Conservation (phyloP, 192 early-diverging fungal species). For the Linnemannia exigua region DNA sequence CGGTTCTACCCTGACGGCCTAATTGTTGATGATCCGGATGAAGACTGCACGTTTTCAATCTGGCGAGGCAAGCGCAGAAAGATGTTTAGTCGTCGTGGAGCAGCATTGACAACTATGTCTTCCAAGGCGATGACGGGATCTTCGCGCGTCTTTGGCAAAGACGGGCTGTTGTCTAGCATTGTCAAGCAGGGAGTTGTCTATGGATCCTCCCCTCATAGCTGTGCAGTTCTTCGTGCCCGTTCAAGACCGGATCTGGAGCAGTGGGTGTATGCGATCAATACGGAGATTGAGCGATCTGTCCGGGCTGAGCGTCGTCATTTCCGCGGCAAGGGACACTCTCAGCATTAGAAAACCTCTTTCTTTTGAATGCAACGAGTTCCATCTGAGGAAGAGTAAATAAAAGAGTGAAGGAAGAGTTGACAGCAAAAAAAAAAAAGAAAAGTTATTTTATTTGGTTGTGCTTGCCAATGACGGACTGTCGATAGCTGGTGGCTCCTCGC, state of each 20-base stretch:
- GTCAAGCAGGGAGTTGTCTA: slow-evolving; percentile 49
- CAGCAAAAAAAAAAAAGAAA: too few species aligned
- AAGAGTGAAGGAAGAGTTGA: background rate
- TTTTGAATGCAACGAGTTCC: too few species aligned
- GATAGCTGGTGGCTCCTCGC: background rate
- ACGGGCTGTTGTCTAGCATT: slow-evolving; percentile 23
- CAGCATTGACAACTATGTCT: slow-evolving; percentile 18
- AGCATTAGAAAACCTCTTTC: background rate
- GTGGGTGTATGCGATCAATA: slow-evolving; percentile 59
- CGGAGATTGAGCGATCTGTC: slow-evolving; percentile 55
- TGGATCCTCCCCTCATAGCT: slow-evolving; percentile 28
- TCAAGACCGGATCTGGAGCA: slow-evolving; percentile 53
- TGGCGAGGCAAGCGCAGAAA: slow-evolving; percentile 45
- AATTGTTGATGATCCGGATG: slow-evolving; percentile 53
- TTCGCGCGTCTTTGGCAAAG: slow-evolving; percentile 37
- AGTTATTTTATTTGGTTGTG: background rate
- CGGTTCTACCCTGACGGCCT: slow-evolving; percentile 51
- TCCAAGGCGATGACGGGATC: slow-evolving; percentile 12
- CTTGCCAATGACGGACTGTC: background rate
- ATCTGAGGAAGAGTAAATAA: too few species aligned
- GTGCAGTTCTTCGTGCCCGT: slow-evolving; percentile 35
- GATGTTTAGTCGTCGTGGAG: slow-evolving; percentile 39
- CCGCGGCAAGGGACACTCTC: background rate
- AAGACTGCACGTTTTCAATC: slow-evolving; percentile 59
- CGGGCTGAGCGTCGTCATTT: slow-evolving; percentile 32